Percentiles rank a stretch among this genome's conserved stretches.
Evolutionary conservation across 257 asterid genomes (phyloP).

Genomic region (Parsonsia alboflavescens): DNA sequence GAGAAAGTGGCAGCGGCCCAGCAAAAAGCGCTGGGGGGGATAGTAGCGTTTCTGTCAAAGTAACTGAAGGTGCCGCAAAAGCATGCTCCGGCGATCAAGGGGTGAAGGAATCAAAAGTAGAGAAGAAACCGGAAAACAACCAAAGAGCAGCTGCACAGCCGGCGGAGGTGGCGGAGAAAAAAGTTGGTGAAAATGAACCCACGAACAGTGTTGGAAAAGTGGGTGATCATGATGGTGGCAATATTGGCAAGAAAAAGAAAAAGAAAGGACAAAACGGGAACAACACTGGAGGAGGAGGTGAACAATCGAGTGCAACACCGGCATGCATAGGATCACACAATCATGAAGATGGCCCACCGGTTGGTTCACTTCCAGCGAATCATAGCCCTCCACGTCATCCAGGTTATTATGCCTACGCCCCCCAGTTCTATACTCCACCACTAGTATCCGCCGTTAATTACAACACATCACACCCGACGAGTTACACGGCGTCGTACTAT

Average conservation of each 20-base stretch:
- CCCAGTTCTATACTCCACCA: conserved; percentile 17
- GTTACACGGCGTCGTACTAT: conserved; percentile 48
- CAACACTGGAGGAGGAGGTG: not conserved
- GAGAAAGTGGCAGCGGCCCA: conserved; percentile 10
- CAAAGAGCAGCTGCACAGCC: conserved; percentile 8
- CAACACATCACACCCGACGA: conserved; percentile 53
- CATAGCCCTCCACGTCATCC: conserved; percentile 36
- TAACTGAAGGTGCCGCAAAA: conserved; percentile 4
- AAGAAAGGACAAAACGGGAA: conserved; percentile 51
- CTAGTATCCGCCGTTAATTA: conserved; percentile 48
- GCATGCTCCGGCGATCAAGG: conserved; percentile 8
- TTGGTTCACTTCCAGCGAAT: conserved; percentile 16
- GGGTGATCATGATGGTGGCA: conserved; percentile 18
- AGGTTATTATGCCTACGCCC: conserved; percentile 21
- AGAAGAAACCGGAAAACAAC: conserved; percentile 29
- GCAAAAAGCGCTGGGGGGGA: conserved; percentile 6
- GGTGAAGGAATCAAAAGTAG: conserved; percentile 22
- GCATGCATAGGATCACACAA: conserved; percentile 23
- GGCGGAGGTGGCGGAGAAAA: conserved; percentile 29
- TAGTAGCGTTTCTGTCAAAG: conserved; percentile 6
- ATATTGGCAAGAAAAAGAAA: conserved; percentile 46
- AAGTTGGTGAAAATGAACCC: conserved; percentile 14
- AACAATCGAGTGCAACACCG: conserved; percentile 24
- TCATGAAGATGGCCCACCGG: conserved; percentile 26
- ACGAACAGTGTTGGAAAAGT: conserved; percentile 14